A percentile compares a stretch with the other conserved stretches of the same genome.
Conservation (phyloP, 331 rosid species). For the Erythrophleum ivorense region DNA sequence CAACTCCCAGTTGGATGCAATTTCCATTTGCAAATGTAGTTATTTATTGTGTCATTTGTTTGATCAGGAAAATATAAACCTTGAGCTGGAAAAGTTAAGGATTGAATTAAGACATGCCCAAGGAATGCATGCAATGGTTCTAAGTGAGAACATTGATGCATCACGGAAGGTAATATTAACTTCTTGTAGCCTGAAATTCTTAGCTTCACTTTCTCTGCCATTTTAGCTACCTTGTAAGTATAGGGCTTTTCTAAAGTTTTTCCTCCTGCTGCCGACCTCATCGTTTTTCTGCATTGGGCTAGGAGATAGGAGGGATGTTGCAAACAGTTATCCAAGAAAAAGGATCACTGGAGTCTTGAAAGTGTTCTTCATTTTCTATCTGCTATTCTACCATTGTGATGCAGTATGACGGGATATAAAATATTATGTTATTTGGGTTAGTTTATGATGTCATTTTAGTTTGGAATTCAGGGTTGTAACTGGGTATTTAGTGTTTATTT, state of each 20-base stretch:
- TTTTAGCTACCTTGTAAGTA: slow-evolving; percentile 33
- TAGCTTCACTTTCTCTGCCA: slow-evolving; percentile 5
- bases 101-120: slow-evolving; percentile 85
- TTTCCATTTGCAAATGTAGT: slow-evolving; percentile 33
- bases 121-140: slow-evolving; percentile 88
- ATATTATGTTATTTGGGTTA: neutral
- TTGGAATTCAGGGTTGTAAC: neutral
- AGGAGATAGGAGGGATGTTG: neutral
- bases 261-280: neutral
- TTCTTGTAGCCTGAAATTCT: slow-evolving; percentile 27
- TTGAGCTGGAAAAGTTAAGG: slow-evolving; percentile 90
- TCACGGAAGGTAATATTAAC: slow-evolving; percentile 67
- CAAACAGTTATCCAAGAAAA: neutral
- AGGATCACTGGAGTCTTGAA: neutral
- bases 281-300: neutral
- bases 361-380: neutral
- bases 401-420: neutral
- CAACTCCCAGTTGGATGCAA: no score
- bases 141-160: slow-evolving; percentile 78
- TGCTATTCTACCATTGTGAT: neutral
- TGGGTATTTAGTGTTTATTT: neutral
- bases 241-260: neutral
- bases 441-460: neutral
- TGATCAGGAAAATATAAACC: slow-evolving; percentile 63
- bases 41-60: slow-evolving; percentile 33